Evolutionary conservation across 225 moss, liverwort and hornwort genomes (phyloP), one percentile per base, ranked within the genome.

Genomic region (Physcomitrium patens): DNA sequence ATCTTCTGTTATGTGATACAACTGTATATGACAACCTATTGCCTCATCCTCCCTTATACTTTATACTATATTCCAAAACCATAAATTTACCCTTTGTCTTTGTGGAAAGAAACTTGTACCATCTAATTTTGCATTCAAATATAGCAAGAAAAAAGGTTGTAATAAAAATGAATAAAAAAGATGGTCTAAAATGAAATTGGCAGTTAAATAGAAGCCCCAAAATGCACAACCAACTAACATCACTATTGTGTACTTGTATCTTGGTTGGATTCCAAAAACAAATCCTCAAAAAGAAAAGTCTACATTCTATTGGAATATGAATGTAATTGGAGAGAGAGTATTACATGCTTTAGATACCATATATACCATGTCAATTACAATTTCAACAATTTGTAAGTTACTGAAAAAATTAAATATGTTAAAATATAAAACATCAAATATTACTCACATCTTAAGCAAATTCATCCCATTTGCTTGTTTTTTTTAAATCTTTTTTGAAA

Each of bases 271-370:
- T 99, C 18, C 95, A 93, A 60, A 99, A 95, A 74, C 95, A 99
- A n/a, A 99, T 99, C 42, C 93, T 87, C 8, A 93, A 95, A 22
- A 99, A 81, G 66, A 99, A 78, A 68, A 93, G 95, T 14, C 91
- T 84, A 65, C 99, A 99, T 44, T 99, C 99, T 49, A 82, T 75
- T 11, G 99, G 93, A 44, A 95, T 95, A 84, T 93, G 93, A 26
- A 99, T 89, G 41, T 93, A 95, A 60, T 94, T 93, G n/a, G 99
- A 93, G 63, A 99, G 90, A 1, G 95, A 83, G 79, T 99, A 99
- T 69, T 99, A 95, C 68, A 95, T 95, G 74, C 94, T 99, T 83
- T 95, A 71, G 48, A 99, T 95, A 4, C 97, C 87, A 84, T 67
- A 73, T 56, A 10, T 26, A n/a, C n/a, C 20, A 45, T 53, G 24